A percentile compares a stretch with the other conserved stretches of the same genome.
These are phyloP conservation scores for Botrytis porri DNA, from an alignment of 2,329 filamentous ascomycete genomes.

Conservation along the genomic window DNA sequence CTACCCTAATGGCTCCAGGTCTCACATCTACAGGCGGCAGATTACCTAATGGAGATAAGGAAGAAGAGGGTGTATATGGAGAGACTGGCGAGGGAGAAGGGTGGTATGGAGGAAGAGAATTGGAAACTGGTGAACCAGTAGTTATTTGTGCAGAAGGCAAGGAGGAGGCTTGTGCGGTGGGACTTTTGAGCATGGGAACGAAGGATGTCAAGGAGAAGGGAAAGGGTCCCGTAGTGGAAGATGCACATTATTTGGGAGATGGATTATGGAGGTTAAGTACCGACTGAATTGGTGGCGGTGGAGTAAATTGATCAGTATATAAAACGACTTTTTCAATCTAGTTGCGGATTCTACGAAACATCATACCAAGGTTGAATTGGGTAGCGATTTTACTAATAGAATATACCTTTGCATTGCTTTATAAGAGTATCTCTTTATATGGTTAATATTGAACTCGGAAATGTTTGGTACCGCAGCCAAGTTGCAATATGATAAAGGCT, in stretches of 20 bases:
- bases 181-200: conserved; percentile 77
- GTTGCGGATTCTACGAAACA: background rate
- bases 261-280: conserved; percentile 69
- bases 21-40: conserved; percentile 80
- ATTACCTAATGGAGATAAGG: conserved; percentile 54
- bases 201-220: conserved; percentile 91
- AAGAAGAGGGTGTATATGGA: conserved; percentile 40
- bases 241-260: conserved; percentile 90
- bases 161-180: conserved; percentile 84
- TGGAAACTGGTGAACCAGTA: conserved; percentile 79
- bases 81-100: conserved; percentile 40
- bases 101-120: conserved; percentile 58
- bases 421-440: background rate
- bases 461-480: background rate
- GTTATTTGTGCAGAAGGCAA: conserved; percentile 93
- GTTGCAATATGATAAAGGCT: background rate
- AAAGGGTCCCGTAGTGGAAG: conserved; percentile 91
- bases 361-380: background rate
- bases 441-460: background rate
- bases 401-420: background rate
- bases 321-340: background rate
- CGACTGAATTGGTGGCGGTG: conserved; percentile 22
- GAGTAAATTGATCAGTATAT: background rate
- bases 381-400: background rate
- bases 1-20: conserved; percentile 93